These are phyloP conservation scores for Erythrobasidium yunnanense DNA, from an alignment of 768 basidiomycete species.

Conservation along the genomic window DNA sequence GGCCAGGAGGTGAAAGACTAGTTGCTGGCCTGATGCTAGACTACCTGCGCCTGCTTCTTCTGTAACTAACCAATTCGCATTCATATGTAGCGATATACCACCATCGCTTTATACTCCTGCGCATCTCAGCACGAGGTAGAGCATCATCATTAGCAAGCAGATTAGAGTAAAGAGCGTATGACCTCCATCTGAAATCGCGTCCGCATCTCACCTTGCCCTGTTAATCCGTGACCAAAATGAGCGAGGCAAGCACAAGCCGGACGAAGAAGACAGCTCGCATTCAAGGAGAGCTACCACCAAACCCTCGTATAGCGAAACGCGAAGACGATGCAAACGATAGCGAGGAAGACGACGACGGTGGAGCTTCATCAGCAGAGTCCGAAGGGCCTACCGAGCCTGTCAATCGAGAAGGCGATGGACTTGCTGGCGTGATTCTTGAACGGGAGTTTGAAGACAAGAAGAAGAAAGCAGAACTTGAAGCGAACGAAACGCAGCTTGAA, in stretches of 20 bases:
- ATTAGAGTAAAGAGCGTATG: too few species aligned
- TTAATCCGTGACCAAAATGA: too few species aligned
- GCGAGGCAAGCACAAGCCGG: neutral
- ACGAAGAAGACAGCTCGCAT: neutral
- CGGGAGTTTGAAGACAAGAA: conserved; percentile 20
- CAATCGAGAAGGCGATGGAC: conserved; percentile 4
- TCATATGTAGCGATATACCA: neutral
- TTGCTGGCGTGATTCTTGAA: conserved; percentile 1
- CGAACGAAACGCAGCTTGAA: neutral
- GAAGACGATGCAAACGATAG: conserved; percentile 9
- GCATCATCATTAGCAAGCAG: too few species aligned
- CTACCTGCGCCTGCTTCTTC: conserved; percentile 18
- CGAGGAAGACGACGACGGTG: conserved; percentile 4
- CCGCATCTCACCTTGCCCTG: too few species aligned
- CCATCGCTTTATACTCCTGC: too few species aligned
- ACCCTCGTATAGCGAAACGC: neutral
- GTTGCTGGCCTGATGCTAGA: conserved; percentile 19
- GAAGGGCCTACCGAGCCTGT: neutral
- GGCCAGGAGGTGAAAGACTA: neutral
- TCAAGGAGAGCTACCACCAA: conserved; percentile 1
- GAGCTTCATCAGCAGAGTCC: neutral
- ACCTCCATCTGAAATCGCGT: too few species aligned
- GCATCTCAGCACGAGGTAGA: too few species aligned
- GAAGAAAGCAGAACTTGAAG: conserved; percentile 11
- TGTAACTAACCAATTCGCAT: conserved; percentile 17